These are phyloP conservation scores for Rhizophora apiculata DNA, from an alignment of 345 rosid species.

Conservation along the genomic window DNA sequence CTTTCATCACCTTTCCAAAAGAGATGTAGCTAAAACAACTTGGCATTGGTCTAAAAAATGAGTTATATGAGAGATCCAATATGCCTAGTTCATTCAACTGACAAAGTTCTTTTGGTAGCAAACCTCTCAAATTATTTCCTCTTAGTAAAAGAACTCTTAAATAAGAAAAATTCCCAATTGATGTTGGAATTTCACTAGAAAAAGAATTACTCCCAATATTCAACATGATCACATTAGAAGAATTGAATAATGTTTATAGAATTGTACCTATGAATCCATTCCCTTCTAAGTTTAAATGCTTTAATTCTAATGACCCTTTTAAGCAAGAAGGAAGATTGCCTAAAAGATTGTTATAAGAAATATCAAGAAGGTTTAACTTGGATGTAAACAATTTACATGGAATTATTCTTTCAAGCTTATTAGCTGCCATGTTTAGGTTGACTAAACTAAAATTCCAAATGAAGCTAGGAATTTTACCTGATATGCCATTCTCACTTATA, in stretches of 20 bases:
- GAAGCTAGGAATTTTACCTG: background rate
- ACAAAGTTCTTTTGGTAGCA: background rate
- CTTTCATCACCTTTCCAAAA: background rate
- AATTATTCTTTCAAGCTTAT: no score
- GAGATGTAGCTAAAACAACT: background rate
- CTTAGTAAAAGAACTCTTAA: background rate
- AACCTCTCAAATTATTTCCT: background rate
- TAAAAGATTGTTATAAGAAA: slow-evolving; percentile 1
- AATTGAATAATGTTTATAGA: background rate
- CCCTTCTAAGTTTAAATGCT: background rate
- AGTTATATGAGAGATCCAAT: slow-evolving; percentile 3
- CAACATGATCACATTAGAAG: background rate
- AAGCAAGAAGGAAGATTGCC: slow-evolving; percentile 2
- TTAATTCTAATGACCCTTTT: background rate
- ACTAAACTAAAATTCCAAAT: background rate
- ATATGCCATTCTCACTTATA: background rate
- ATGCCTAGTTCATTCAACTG: background rate
- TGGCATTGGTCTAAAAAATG: background rate
- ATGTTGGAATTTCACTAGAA: background rate
- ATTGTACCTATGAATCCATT: background rate
- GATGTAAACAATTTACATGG: background rate
- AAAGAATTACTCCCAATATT: background rate
- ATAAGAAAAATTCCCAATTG: background rate
- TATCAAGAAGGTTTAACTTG: background rate
- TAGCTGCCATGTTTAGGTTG: background rate